Conservation (phyloP, 2,329 filamentous ascomycete species). For the Leptographium lundbergii region DNA sequence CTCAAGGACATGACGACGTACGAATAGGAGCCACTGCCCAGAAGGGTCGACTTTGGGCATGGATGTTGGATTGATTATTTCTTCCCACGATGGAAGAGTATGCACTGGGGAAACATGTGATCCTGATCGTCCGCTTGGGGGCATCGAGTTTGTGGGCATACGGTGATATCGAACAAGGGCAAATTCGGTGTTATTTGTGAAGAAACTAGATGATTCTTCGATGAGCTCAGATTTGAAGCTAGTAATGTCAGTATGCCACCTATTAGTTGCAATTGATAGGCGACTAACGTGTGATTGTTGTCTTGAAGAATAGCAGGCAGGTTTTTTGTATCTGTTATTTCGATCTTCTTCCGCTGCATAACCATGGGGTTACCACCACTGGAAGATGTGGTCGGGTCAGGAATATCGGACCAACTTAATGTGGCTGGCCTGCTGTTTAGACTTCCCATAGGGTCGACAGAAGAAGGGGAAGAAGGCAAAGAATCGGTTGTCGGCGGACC, state of each 20-base stretch:
- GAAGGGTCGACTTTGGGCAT: conserved; percentile 28
- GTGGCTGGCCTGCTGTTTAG: conserved; percentile 32
- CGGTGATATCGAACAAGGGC: conserved; percentile 35
- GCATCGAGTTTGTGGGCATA: conserved; percentile 12
- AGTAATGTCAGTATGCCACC: conserved; percentile 2
- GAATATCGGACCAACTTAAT: conserved; percentile 47
- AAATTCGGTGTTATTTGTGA: conserved; percentile 41
- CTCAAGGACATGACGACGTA: conserved; percentile 39
- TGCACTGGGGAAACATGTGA: conserved; percentile 18
- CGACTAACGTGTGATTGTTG: conserved; percentile 37
- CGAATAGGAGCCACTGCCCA: conserved; percentile 41
- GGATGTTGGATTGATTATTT: conserved; percentile 20
- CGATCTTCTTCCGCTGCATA: conserved; percentile 41
- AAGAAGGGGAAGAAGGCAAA: background rate
- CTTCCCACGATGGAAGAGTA: conserved; percentile 31
- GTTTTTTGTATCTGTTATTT: conserved; percentile 39
- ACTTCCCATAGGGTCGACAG: conserved; percentile 11
- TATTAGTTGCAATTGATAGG: background rate
- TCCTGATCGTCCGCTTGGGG: conserved; percentile 4
- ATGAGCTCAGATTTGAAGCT: conserved; percentile 42
- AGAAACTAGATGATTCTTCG: conserved; percentile 41
- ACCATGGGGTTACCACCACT: conserved; percentile 24
- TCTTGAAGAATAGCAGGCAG: conserved; percentile 35
- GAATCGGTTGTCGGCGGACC: background rate
- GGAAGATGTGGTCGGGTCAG: conserved; percentile 35